A percentile compares a stretch with the other conserved stretches of the same genome.
phyloP scores from a whole-genome alignment of 1,284 basidiomycete species.

The Puccinia polysora region DNA sequence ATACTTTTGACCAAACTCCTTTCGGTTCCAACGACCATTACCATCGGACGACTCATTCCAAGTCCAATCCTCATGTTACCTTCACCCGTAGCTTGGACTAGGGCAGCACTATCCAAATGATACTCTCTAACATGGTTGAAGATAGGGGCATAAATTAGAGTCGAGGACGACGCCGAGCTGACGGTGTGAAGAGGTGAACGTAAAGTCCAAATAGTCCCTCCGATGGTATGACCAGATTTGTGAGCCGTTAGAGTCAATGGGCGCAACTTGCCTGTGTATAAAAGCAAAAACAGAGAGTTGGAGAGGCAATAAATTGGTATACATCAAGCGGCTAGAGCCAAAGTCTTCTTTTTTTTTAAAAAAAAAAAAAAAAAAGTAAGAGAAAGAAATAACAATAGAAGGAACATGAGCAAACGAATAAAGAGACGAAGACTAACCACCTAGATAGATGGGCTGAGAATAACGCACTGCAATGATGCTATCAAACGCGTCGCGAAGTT shows the following conservation, averaged over 20 bases:
- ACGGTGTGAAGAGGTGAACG: slow-evolving; percentile 65
- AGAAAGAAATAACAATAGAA: too few relatives aligned
- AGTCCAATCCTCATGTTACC: slow-evolving; percentile 67
- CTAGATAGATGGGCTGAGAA: slow-evolving; percentile 88
- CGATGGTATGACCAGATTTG: slow-evolving; percentile 89
- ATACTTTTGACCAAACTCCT: slow-evolving; percentile 74
- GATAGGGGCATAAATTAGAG: slow-evolving; percentile 89
- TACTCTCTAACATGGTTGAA: slow-evolving; percentile 96
- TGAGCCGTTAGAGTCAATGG: slow-evolving; percentile 93
- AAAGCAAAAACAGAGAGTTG: slow-evolving; percentile 43
- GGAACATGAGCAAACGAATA: not conserved
- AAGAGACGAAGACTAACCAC: slow-evolving; percentile 60
- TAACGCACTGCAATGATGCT: slow-evolving; percentile 81
- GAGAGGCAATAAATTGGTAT: slow-evolving; percentile 20
- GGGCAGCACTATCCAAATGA: slow-evolving; percentile 89
- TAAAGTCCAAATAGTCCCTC: slow-evolving; percentile 97
- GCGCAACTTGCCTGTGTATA: slow-evolving; percentile 70
- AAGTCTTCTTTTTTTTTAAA: too few relatives aligned
- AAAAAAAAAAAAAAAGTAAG: too few relatives aligned
- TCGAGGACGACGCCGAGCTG: slow-evolving; percentile 67
- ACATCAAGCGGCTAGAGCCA: slow-evolving; percentile 5
- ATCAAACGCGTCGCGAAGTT: slow-evolving; percentile 93
- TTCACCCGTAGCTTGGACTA: slow-evolving; percentile 63
- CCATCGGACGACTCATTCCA: slow-evolving; percentile 77
- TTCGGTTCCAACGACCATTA: slow-evolving; percentile 89